These are phyloP conservation scores for Sporothrix brasiliensis DNA, from an alignment of 2,329 filamentous ascomycete genomes.

Conservation along the genomic window DNA sequence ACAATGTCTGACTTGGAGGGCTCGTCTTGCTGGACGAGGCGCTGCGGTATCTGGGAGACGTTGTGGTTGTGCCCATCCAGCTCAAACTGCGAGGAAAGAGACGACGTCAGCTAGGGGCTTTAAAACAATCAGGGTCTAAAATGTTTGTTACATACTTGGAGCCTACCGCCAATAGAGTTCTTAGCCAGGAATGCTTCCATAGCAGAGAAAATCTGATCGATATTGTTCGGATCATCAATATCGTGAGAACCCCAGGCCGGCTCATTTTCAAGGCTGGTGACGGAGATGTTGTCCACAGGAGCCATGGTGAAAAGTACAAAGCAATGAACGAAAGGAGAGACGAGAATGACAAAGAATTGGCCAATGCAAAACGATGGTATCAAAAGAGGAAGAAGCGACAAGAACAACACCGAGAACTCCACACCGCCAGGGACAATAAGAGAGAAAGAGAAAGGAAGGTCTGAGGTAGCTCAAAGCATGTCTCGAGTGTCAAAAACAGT, in stretches of 20 bases:
- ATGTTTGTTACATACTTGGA: conserved; percentile 17
- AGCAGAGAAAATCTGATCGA: neutral
- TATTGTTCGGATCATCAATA: neutral
- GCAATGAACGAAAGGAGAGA: neutral
- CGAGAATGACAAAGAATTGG: neutral
- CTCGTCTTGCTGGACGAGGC: neutral
- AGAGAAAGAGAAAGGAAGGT: neutral
- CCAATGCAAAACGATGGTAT: neutral
- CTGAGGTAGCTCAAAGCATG: neutral
- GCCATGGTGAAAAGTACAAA: neutral
- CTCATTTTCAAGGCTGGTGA: neutral
- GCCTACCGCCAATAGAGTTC: conserved; percentile 21
- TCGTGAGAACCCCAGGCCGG: neutral
- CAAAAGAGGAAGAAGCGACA: neutral
- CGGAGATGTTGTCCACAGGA: neutral
- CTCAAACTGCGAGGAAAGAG: neutral
- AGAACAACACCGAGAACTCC: neutral
- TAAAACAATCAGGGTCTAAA: too few species aligned
- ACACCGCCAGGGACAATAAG: neutral
- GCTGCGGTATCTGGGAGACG: neutral
- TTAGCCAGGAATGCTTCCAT: conserved; percentile 4
- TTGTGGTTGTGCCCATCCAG: conserved; percentile 17
- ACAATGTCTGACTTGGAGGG: neutral
- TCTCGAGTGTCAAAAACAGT: neutral
- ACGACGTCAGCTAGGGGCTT: neutral